Base-by-base conservation (phyloP, 163 green algal species). In the Volvox carteri region DNA sequence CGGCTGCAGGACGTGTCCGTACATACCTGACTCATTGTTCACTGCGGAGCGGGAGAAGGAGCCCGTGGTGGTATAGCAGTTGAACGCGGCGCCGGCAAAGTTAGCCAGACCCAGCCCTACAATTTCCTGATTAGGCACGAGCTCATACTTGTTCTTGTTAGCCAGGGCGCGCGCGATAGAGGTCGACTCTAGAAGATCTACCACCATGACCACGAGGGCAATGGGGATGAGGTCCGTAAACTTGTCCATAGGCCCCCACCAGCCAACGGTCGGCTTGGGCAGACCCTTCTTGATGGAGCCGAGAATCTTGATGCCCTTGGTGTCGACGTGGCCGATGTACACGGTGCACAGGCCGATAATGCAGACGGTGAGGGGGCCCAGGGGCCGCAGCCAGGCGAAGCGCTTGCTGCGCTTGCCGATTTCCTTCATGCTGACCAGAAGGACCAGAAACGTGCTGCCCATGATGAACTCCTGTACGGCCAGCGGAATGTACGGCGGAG, bases 1-100 rank as follows among this genome's bases (percentile, higher is more conserved):
- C n/a, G n/a, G n/a, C n/a, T n/a, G n/a, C n/a, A n/a, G n/a, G n/a
- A n/a, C n/a, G n/a, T n/a, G n/a, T n/a, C n/a, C n/a, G n/a, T n/a
- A n/a, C n/a, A n/a, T 30, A 86, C 97, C 97, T 5, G 92, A 93
- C n/a, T 94, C 86, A 94, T 98, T 94, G 92, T 95, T 98, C 70
- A 99, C 96, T 5, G 85, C 74, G 0, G 85, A 90, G 37, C 85
- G 72, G 0, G 50, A 84, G 89, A 99, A 99, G 35, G 94, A 97
- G 72, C 97, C 97, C 0, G 97, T 98, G 86, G 95, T 97, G 78
- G 96, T 98, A 93, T 98, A 99, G 90, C 90, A 95, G 88, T 93
- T 96, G 92, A 98, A 99, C 14, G 92, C 85, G 28, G 95, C 92
- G 23, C 97, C 97, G 28, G 93, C 89, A 81, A 98, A 90, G 95